phyloP scores from a whole-genome alignment of 108 stramenopile genomes.

The Cyclotella cryptica region DNA sequence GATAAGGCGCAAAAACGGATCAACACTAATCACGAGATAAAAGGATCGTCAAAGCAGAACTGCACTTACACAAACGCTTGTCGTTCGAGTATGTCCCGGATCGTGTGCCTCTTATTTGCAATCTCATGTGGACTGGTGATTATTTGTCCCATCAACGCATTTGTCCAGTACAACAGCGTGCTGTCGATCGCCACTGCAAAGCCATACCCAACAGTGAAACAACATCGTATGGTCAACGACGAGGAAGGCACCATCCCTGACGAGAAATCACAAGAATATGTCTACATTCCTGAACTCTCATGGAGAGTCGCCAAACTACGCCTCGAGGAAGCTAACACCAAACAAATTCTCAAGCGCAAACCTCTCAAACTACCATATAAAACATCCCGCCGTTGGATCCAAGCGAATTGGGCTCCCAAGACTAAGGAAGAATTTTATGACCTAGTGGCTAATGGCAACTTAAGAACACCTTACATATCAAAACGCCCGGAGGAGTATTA shows the following conservation, averaged over 20 bases:
- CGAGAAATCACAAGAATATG: slow-evolving; percentile 18
- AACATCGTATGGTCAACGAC: neutral
- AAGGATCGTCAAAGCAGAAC: no score
- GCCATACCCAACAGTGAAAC: neutral
- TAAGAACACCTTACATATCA: slow-evolving; percentile 76
- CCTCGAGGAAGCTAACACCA: slow-evolving; percentile 77
- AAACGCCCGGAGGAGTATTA: slow-evolving; percentile 84
- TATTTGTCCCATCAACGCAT: neutral
- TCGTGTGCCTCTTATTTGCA: no score
- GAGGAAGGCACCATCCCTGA: neutral
- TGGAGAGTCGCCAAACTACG: slow-evolving; percentile 75
- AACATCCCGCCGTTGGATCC: slow-evolving; percentile 63
- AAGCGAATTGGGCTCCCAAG: slow-evolving; percentile 58
- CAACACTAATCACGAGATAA: no score
- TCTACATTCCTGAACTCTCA: slow-evolving; percentile 59
- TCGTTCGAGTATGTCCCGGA: no score
- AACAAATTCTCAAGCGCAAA: slow-evolving; percentile 63
- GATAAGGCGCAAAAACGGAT: no score
- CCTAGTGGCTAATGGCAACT: slow-evolving; percentile 69
- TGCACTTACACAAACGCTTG: no score
- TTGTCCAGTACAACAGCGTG: neutral
- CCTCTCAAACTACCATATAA: slow-evolving; percentile 61
- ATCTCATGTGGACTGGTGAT: no score
- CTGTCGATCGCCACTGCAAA: neutral
- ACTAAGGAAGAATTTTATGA: slow-evolving; percentile 72